Conservation (phyloP, 768 basidiomycete species). For the Phaffia australis region DNA sequence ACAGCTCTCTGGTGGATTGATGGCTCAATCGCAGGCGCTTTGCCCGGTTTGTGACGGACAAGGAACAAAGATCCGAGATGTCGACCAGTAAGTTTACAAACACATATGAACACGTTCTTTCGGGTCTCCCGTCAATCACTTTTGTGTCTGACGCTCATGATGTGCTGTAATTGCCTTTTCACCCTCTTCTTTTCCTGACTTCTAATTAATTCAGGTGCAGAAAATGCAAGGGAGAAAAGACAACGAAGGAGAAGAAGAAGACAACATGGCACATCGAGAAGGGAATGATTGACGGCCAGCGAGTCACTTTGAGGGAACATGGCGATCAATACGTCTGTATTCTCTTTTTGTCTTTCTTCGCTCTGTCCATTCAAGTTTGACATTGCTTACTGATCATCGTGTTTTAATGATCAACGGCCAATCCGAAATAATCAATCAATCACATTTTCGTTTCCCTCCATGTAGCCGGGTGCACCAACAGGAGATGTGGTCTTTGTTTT, state of each 20-base stretch:
- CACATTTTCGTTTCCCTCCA: neutral
- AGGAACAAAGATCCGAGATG: constrained; percentile 59
- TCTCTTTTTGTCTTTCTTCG: neutral
- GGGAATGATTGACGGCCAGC: constrained; percentile 71
- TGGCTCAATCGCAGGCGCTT: constrained; percentile 35
- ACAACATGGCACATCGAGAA: constrained; percentile 77
- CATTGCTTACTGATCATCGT: neutral
- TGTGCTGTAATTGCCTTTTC: neutral
- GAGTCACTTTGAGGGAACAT: constrained; percentile 79
- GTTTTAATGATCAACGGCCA: neutral
- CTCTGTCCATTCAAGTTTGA: neutral
- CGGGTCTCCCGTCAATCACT: neutral
- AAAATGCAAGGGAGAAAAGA: constrained; percentile 82
- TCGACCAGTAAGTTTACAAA: constrained; percentile 53
- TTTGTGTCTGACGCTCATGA: no score
- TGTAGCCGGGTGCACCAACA: constrained; percentile 71
- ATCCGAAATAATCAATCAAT: neutral
- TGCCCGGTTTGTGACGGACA: constrained; percentile 39
- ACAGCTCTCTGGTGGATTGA: constrained; percentile 30
- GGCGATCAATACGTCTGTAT: constrained; percentile 74
- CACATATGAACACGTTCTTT: no score
- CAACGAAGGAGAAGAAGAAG: constrained; percentile 74
- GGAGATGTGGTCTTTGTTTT: constrained; percentile 86
- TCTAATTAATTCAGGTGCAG: constrained; percentile 56
- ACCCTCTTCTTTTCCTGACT: constrained; percentile 2